Conservation (phyloP, 2,329 filamentous ascomycete genomes). For the Colletotrichum chrysophilum region DNA sequence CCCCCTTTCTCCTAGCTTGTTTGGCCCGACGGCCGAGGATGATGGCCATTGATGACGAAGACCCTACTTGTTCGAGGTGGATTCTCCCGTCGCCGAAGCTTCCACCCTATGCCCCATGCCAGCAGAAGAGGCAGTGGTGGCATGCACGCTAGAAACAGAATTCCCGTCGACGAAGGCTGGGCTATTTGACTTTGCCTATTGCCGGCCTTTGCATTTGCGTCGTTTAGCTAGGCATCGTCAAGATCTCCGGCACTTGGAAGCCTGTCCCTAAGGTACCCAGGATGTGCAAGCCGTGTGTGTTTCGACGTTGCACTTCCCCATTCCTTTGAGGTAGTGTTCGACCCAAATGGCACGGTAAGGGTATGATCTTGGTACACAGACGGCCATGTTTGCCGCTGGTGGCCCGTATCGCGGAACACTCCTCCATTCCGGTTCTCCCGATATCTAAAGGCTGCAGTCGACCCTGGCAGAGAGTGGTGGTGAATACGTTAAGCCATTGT, state of each 20-base stretch:
- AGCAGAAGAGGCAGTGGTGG: background rate
- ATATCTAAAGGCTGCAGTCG: background rate
- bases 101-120: background rate
- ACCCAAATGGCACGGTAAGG: background rate
- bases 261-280: background rate
- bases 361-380: background rate
- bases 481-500: background rate
- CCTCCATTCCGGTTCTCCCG: background rate
- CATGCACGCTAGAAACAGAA: background rate
- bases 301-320: background rate
- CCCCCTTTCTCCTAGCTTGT: background rate
- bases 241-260: background rate
- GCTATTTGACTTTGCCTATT: background rate
- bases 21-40: slow-evolving; percentile 5
- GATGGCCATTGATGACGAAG: background rate
- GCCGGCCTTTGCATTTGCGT: background rate
- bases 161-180: background rate
- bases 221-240: background rate
- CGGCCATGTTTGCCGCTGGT: background rate
- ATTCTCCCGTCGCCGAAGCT: background rate
- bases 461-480: background rate
- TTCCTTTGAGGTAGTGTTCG: background rate
- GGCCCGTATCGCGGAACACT: background rate
- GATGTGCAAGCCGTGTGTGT: background rate
- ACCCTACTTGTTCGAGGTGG: background rate